Evolutionary conservation across 2,329 filamentous ascomycete genomes (phyloP), one percentile per base, ranked within the genome.

Genomic region (Lithohypha guttulata): DNA sequence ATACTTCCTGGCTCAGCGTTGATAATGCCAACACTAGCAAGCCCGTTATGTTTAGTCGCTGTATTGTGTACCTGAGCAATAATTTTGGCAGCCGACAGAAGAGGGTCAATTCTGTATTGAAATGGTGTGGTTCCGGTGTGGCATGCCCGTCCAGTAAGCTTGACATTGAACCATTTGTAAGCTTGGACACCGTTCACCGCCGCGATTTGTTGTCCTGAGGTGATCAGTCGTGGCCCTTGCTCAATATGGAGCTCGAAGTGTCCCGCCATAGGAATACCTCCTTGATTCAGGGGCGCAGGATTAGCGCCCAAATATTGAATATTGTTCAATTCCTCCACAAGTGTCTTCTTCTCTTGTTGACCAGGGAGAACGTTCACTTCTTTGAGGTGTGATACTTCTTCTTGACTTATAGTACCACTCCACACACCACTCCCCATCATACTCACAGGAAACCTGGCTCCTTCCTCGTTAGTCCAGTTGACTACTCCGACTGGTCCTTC

Each of bases 191-290:
- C 81, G 21, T 72, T 70, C 3, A 87, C 82, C 5, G 83, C 70
- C 15, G 79, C 78, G 36, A 89, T 70, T 39, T 77, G 76, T 47
- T 77, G 69, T 18, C 68, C 61, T 19, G 71, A 66, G 11, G 68
- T 68, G 52, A 87, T 77, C 1, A 93, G 68, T 22, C 84, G 73
- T 0, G 83, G 82, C 0, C 83, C 83, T 56, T 93, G 85, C 56
- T 93, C 84, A 38, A 89, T 89, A 54, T 91, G 84, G 7, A 91
- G 68, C 57, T 89, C 83, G 52, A 89, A 87, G 57, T 89, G 82
- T 0, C 81, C 82, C n/a, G 73, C 79, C 60, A 89, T 76, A 0
- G 78, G 78, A 10, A 70, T 72, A 18, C 67, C 63, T 42, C 69
- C 63, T 1, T 64, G 58, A 41, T 60, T 61, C 54, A 78, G 65